Conservation (phyloP, 164 flowering plant species). For the Aristolochia fimbriata region DNA sequence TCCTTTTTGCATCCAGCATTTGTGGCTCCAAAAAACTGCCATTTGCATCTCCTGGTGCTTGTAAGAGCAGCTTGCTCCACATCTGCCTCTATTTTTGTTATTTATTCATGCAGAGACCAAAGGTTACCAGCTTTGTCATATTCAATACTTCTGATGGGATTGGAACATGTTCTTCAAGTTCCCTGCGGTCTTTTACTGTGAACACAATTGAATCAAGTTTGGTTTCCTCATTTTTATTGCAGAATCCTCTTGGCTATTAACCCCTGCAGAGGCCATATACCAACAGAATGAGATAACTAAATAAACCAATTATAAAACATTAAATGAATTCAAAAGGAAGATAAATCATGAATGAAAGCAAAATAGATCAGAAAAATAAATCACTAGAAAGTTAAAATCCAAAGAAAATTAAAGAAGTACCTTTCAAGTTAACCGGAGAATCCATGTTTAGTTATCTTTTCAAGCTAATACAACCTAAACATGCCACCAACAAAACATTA, state of each 20-base stretch:
- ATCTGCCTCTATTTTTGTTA: slow-evolving; percentile 75
- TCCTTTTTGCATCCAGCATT: slow-evolving; percentile 99
- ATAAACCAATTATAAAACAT: not conserved
- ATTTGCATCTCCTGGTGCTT: slow-evolving; percentile 83
- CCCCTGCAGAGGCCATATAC: slow-evolving; percentile 39
- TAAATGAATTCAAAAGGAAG: too few species aligned
- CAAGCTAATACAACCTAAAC: too few species aligned
- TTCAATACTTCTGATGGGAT: slow-evolving; percentile 84
- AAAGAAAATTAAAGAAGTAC: slow-evolving; percentile 23
- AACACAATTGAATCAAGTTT: slow-evolving; percentile 86
- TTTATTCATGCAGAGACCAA: slow-evolving; percentile 89
- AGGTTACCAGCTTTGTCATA: slow-evolving; percentile 90
- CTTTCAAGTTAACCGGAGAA: slow-evolving; percentile 96
- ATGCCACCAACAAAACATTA: too few species aligned
- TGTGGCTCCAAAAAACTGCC: slow-evolving; percentile 99
- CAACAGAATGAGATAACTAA: not conserved
- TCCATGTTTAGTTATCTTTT: too few species aligned
- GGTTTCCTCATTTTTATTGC: slow-evolving; percentile 94
- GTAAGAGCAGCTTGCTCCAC: slow-evolving; percentile 87
- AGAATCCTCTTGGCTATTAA: slow-evolving; percentile 95
- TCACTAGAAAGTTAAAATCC: too few species aligned
- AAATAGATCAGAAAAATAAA: too few species aligned
- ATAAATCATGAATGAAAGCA: too few species aligned
- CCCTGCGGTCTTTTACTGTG: slow-evolving; percentile 91
- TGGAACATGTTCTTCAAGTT: slow-evolving; percentile 93